phyloP scores from a whole-genome alignment of 768 basidiomycete genomes.

The Candolleomyces eurysporus region DNA sequence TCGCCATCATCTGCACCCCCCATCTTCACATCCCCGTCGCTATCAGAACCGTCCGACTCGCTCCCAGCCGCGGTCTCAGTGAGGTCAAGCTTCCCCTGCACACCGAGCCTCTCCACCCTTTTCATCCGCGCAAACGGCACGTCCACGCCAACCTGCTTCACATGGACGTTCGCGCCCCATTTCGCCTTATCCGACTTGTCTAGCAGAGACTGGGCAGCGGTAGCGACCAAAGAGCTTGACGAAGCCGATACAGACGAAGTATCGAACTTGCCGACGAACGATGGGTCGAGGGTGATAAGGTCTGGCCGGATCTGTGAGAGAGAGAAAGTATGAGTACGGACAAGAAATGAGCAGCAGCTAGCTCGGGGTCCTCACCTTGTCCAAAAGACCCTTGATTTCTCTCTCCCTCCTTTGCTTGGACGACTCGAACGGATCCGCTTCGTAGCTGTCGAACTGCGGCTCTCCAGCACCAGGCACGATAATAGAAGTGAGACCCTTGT shows the following conservation, averaged over 20 bases:
- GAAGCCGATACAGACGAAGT: slow-evolving; percentile 60
- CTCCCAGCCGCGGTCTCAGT: slow-evolving; percentile 22
- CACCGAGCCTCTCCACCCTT: slow-evolving; percentile 73
- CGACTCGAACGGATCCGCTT: slow-evolving; percentile 94
- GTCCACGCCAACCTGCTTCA: slow-evolving; percentile 38
- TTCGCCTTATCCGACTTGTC: slow-evolving; percentile 9
- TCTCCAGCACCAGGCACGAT: slow-evolving; percentile 93
- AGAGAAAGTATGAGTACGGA: neutral
- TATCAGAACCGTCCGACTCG: neutral
- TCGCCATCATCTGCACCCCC: slow-evolving; percentile 30
- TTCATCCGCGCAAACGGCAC: slow-evolving; percentile 71
- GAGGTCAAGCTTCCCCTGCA: slow-evolving; percentile 72
- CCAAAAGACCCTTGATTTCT: slow-evolving; percentile 86
- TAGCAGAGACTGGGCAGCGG: slow-evolving; percentile 10
- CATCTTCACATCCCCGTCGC: slow-evolving; percentile 17
- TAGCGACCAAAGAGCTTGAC: slow-evolving; percentile 30
- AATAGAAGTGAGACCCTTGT: slow-evolving; percentile 76
- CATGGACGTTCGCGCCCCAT: neutral
- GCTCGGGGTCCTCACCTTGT: slow-evolving; percentile 57
- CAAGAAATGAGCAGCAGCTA: no score
- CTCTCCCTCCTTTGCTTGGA: slow-evolving; percentile 78
- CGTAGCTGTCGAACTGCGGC: slow-evolving; percentile 89
- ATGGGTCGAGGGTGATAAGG: slow-evolving; percentile 82
- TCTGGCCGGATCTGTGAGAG: slow-evolving; percentile 80
- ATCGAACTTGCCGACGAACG: slow-evolving; percentile 69